Evolutionary conservation across 306 rosid genomes (phyloP), one percentile per base, ranked within the genome.

Genomic region (Canavalia gladiata): DNA sequence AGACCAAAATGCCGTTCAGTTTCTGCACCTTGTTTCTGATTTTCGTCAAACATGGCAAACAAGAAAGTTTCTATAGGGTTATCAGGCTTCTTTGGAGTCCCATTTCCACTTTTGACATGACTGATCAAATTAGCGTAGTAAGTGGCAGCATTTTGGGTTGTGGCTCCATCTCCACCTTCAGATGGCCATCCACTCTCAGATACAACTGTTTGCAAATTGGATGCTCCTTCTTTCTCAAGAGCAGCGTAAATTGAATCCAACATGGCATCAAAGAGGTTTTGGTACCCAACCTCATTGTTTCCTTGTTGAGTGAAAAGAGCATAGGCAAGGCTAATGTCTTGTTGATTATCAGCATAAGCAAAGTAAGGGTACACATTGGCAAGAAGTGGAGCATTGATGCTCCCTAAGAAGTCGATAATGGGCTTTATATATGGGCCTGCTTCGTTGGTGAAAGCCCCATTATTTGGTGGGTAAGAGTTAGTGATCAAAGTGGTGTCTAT

Each of bases 101-200:
- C 94, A n/a, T 13, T 83, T 29, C 90, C 92, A 55, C 62, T 46
- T 18, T 39, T 81, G 1, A 47, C 89, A 47, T 85, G 90, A 8
- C 1, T 52, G 25, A 93, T 89, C 89, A 93, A 67, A 56, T 91
- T 91, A 6, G 6, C 42, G 8, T 88, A 75, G 50, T 87, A 93
- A 1, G 80, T 77, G 1, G 43, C 64, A 18, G 93, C 94, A 75
- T 88, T 91, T 0, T 79, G 67, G 1, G 5, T 0, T 4, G 81
- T 49, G 1, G 93, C 90, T 1, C 71, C 84, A 10, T 1, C 7
- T 55, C 87, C 80, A 34, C 92, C 93, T 6, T 7, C 52, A 0
- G 92, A 90, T 8, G 94, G 97, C 97, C 97, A 93, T 4, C 98
- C 93, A 8, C 86, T 94, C 83, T 94, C 94, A 0, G 92, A 83